Evolutionary conservation across 2,329 filamentous ascomycete genomes (phyloP), one percentile per base, ranked within the genome.

Genomic region (Diaporthe citrichinensis): DNA sequence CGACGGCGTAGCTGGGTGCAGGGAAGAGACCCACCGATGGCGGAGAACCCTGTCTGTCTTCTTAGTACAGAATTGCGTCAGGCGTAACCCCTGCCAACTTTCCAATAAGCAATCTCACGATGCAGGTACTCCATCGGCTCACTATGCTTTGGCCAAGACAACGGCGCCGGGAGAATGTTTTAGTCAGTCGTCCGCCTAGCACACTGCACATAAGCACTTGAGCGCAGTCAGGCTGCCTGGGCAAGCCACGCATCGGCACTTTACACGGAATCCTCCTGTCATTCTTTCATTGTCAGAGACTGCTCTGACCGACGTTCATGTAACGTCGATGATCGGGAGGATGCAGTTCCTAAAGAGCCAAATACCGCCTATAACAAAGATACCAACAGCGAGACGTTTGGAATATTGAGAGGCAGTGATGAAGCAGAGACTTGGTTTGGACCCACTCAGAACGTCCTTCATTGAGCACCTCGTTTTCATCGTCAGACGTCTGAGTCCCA

Each of bases 41-140:
- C 65, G 65, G 65, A 55, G 65, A 69, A 69, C 65, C 65, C 65
- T 68, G 65, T 68, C 46, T n/a, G n/a, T n/a, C n/a, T n/a, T n/a
- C n/a, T n/a, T n/a, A n/a, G n/a, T n/a, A 34, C 23, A 39, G 20
- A 36, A 39, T 68, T 28, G 65, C 31, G 23, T 23, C 31, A 28
- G 65, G 65, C 65, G 23, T 68, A 8, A 10, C 46, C 65, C 65
- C 23, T 68, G 31, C 65, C n/a, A 39, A 20, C 12, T 28, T 67
- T 68, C 34, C 34, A 20, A 41, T 25, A 28, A 41, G 49, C 65
- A 69, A 55, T 69, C 65, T 55, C 49, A 31, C 31, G 65, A 68
- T 53, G 65, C 46, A 39, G 65, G 46, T 69, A 68, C 65, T 36
- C 65, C 46, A 39, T 53, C 31, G 31, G 49, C 49, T 69, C n/a